These are phyloP conservation scores for Hemileccinum rubropunctum DNA, from an alignment of 768 basidiomycete species.

Conservation along the genomic window DNA sequence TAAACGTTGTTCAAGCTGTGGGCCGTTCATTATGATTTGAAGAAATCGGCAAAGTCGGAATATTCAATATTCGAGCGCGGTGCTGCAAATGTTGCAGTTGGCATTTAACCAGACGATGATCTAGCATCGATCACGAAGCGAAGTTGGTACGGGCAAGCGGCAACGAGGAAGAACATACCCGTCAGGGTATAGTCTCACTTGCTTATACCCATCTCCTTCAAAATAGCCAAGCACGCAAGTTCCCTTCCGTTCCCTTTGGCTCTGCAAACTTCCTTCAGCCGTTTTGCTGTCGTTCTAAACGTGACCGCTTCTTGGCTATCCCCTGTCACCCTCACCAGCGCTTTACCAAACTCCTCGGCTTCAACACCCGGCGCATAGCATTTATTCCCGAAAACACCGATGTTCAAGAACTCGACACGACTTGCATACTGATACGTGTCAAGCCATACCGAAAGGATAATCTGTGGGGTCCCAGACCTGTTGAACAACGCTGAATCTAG, in stretches of 20 bases:
- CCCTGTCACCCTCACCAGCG: conserved; percentile 3
- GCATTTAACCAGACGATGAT: too few species aligned
- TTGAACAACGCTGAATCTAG: background rate
- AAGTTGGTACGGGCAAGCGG: too few species aligned
- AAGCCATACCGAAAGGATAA: conserved; percentile 12
- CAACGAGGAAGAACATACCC: background rate
- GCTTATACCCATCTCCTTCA: background rate
- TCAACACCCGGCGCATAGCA: background rate
- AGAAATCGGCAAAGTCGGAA: too few species aligned
- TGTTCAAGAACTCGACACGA: conserved; percentile 2
- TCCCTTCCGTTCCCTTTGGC: conserved; percentile 4
- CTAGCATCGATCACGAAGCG: too few species aligned
- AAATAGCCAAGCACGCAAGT: background rate
- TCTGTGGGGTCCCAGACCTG: conserved; percentile 12
- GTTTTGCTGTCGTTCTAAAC: conserved; percentile 2
- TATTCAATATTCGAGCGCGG: too few species aligned
- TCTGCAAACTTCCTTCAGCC: background rate
- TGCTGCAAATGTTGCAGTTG: too few species aligned
- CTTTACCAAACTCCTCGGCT: conserved; percentile 3
- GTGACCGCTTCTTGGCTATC: background rate
- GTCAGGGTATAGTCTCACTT: background rate
- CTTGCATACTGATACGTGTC: conserved; percentile 9
- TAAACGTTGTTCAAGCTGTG: too few species aligned
- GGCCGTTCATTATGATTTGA: too few species aligned
- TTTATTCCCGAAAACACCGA: conserved; percentile 6